phyloP scores from a whole-genome alignment of 2,329 filamentous ascomycete species.

The Epichloe aotearoae region DNA sequence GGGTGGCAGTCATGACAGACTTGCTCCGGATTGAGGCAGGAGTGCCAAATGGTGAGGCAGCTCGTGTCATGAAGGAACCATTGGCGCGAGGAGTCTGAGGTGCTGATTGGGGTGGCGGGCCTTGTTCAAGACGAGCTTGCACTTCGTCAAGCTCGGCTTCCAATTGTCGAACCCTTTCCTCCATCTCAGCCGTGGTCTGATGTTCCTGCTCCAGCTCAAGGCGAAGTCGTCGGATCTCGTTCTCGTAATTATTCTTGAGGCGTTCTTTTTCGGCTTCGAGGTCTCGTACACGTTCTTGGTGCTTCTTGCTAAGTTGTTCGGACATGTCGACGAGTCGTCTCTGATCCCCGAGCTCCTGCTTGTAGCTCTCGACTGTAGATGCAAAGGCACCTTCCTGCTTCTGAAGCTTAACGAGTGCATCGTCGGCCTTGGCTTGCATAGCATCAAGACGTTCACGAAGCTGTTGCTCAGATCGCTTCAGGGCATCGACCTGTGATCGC shows the following conservation, averaged over 20 bases:
- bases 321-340: slow-evolving; percentile 73
- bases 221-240: slow-evolving; percentile 41
- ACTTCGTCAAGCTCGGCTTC: slow-evolving; percentile 41
- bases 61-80: slow-evolving; percentile 36
- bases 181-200: slow-evolving; percentile 30
- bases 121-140: slow-evolving; percentile 33
- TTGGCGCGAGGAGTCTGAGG: slow-evolving; percentile 51
- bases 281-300: slow-evolving; percentile 56
- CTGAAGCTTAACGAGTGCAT: slow-evolving; percentile 68
- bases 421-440: slow-evolving; percentile 74
- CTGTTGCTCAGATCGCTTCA: slow-evolving; percentile 67
- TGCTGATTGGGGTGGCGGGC: slow-evolving; percentile 30
- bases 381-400: slow-evolving; percentile 74
- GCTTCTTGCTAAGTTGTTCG: slow-evolving; percentile 60
- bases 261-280: slow-evolving; percentile 49
- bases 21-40: slow-evolving; percentile 45
- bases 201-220: slow-evolving; percentile 44
- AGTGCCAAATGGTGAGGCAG: slow-evolving; percentile 49
- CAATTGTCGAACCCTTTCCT: slow-evolving; percentile 36
- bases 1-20: slow-evolving; percentile 43
- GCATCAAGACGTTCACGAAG: slow-evolving; percentile 73
- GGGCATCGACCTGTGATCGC: slow-evolving; percentile 58
- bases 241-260: slow-evolving; percentile 52
- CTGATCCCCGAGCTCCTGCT: slow-evolving; percentile 71
- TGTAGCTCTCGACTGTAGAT: slow-evolving; percentile 73